phyloP scores from a whole-genome alignment of 116 monocot species.

The Trichopus zeylanicus region DNA sequence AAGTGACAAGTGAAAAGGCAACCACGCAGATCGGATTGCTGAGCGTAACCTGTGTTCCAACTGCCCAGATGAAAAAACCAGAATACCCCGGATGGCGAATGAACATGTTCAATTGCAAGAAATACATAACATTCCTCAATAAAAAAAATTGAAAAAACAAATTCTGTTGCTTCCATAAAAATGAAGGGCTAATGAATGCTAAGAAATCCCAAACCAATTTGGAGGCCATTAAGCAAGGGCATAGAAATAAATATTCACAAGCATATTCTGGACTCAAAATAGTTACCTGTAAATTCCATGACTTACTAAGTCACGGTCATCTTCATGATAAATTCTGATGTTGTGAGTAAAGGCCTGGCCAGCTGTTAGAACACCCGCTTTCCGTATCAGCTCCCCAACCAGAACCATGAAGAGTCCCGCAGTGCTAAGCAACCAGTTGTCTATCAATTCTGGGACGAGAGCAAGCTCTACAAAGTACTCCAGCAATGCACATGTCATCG shows the following conservation, averaged over 20 bases:
- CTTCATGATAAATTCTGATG: slow-evolving; percentile 56
- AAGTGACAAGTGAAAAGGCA: slow-evolving; percentile 43
- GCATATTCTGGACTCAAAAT: too few species aligned
- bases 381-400: slow-evolving; percentile 69
- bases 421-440: slow-evolving; percentile 49
- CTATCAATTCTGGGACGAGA: slow-evolving; percentile 57
- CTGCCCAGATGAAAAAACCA: slow-evolving; percentile 81
- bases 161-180: too few species aligned
- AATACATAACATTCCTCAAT: not conserved
- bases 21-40: slow-evolving; percentile 71
- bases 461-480: slow-evolving; percentile 60
- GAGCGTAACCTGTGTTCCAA: slow-evolving; percentile 79
- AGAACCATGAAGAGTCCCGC: slow-evolving; percentile 64
- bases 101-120: slow-evolving; percentile 35
- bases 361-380: slow-evolving; percentile 75
- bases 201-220: too few species aligned
- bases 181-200: too few species aligned
- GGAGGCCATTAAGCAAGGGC: too few species aligned
- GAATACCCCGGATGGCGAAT: slow-evolving; percentile 90
- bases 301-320: slow-evolving; percentile 67
- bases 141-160: not conserved
- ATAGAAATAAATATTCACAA: not conserved
- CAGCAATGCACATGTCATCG: slow-evolving; percentile 68
- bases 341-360: slow-evolving; percentile 72
- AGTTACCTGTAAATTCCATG: slow-evolving; percentile 81